Percentiles rank a stretch among this genome's conserved stretches.
phyloP scores from a whole-genome alignment of 164 flowering plant genomes.

The Nymphaea thermarum region DNA sequence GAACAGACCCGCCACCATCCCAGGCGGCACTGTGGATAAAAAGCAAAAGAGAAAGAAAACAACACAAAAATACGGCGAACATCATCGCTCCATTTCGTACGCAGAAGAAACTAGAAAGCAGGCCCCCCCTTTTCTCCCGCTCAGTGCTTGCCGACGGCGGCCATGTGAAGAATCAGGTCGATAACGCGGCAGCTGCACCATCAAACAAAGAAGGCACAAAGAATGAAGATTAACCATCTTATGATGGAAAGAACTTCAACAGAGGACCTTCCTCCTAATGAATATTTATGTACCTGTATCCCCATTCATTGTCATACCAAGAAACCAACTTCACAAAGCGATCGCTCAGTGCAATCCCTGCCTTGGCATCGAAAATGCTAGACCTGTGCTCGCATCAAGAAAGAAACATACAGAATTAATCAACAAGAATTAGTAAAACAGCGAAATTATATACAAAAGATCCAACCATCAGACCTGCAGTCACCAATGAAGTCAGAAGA shows the following conservation, averaged over 20 bases:
- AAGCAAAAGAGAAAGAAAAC: too few relatives aligned
- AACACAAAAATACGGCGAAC: too few relatives aligned
- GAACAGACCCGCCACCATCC: too few relatives aligned
- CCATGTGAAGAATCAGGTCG: conserved; percentile 13
- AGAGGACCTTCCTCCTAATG: not conserved
- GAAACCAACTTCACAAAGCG: conserved; percentile 45
- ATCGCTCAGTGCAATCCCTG: conserved; percentile 54
- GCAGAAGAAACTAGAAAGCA: not conserved
- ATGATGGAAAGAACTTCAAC: not conserved
- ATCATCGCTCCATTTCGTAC: too few relatives aligned
- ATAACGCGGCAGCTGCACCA: conserved; percentile 5
- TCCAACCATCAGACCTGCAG: conserved; percentile 32
- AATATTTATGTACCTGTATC: conserved; percentile 42
- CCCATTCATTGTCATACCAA: conserved; percentile 78
- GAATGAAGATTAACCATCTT: not conserved
- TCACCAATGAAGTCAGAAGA: conserved; percentile 71
- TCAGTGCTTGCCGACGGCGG: not conserved
- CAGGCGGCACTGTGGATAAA: too few relatives aligned
- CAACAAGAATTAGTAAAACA: not conserved
- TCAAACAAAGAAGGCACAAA: not conserved
- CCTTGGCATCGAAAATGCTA: conserved; percentile 68
- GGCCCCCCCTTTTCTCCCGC: not conserved
- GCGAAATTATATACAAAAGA: not conserved
- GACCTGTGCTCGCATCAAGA: conserved; percentile 19
- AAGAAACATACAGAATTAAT: not conserved